Evolutionary conservation across 371 early-diverging fungal species (phyloP).

Genomic region (Mucor saturninus): DNA sequence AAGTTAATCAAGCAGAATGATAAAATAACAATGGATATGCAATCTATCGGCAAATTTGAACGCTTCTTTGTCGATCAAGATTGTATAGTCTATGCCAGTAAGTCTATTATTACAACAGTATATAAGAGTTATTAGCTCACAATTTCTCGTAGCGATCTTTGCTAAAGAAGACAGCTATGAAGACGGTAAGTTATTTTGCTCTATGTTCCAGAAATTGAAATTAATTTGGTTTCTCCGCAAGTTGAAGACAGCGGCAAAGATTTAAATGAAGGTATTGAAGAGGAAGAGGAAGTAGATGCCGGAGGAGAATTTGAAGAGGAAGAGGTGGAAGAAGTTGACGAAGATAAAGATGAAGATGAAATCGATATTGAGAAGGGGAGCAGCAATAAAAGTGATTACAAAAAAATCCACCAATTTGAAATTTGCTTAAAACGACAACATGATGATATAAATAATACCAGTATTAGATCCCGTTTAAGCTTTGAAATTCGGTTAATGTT

Average conservation of each 20-base stretch:
- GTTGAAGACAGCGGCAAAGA: no score
- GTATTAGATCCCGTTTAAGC: background rate
- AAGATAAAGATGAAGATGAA: background rate
- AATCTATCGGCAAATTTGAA: background rate
- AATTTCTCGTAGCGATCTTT: background rate
- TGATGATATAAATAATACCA: background rate
- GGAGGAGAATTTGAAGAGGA: background rate
- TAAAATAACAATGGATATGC: background rate
- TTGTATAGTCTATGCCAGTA: constrained; percentile 20
- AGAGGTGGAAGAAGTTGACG: background rate
- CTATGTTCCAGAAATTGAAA: no score
- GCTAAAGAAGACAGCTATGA: constrained; percentile 1
- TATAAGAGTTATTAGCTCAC: background rate
- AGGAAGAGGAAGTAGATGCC: no score
- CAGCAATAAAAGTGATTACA: background rate
- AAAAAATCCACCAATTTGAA: constrained; percentile 25
- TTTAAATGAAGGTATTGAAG: no score
- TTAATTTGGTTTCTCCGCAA: no score
- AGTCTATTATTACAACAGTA: constrained; percentile 1
- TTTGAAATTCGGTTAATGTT: constrained; percentile 7
- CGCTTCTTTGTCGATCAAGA: constrained; percentile 19
- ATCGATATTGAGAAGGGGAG: no score
- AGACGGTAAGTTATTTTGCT: no score
- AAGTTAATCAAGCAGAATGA: background rate
- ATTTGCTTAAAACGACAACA: constrained; percentile 1